A percentile compares a stretch with the other conserved stretches of the same genome.
These are phyloP conservation scores for Fonsecaea erecta DNA, from an alignment of 2,329 filamentous ascomycete genomes.

Conservation along the genomic window DNA sequence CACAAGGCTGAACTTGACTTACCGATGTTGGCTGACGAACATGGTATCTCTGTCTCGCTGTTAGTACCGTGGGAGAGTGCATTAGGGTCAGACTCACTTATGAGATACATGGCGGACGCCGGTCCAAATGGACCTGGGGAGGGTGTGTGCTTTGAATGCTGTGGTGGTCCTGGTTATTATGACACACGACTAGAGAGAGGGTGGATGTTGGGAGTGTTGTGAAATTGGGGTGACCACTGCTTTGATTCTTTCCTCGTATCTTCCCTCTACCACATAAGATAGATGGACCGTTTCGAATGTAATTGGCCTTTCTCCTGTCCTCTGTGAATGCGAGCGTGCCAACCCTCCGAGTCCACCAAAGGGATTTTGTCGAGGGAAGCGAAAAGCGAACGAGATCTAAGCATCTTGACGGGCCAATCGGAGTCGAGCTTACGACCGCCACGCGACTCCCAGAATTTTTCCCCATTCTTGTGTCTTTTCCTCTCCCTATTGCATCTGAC, in stretches of 20 bases:
- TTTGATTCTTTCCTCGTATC: background rate
- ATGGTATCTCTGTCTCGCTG: slow-evolving; percentile 58
- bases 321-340: background rate
- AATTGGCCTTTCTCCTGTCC: background rate
- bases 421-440: background rate
- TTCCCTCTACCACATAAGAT: background rate
- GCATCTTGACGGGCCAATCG: background rate
- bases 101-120: slow-evolving; percentile 28
- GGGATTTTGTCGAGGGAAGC: too few species aligned
- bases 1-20: slow-evolving; percentile 34
- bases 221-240: too few species aligned
- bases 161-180: background rate
- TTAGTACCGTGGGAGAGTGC: background rate
- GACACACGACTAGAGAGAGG: background rate
- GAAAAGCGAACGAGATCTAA: background rate
- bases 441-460: background rate
- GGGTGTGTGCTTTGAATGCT: background rate
- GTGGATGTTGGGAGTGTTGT: too few species aligned
- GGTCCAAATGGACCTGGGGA: background rate
- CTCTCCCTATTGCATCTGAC: background rate
- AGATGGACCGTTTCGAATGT: background rate
- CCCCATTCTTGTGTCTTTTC: background rate
- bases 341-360: too few species aligned
- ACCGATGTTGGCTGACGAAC: slow-evolving; percentile 95
- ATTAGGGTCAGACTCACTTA: slow-evolving; percentile 27